Base-by-base conservation (phyloP, 306 rosid species). In the Cicer judaicum region DNA sequence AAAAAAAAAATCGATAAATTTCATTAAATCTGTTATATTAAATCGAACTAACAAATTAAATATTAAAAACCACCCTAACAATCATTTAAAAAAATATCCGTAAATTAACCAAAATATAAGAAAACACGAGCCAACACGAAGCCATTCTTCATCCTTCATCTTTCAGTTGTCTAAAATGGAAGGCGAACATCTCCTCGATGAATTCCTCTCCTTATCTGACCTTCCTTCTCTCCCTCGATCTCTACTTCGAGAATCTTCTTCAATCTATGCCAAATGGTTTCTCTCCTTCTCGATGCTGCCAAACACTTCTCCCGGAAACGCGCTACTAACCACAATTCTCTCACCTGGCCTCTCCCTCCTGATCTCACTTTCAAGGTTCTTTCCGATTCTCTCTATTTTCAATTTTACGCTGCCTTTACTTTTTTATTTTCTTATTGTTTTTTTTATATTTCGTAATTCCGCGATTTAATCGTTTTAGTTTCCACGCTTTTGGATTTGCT, bases 321-420 rank as follows among this genome's bases (percentile, higher is more conserved):
- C 8, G 96, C 96, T 71, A 85, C 97, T 77, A 78, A 78, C 68
- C 97, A 94, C 81, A 94, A 94, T 85, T 90, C 95, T 0, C 72
- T 80, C 43, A 78, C 84, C 9, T 94, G 99, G 99, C 88, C 84
- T 70, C 96, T 94, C 42, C 93, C 99, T 70, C 92, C 96, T 18
- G 97, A 94, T 80, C 96, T 94, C 83, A 92, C 99, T 76, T 84
- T 92, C 85, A 92, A 92, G 80, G 99, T 52, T 10, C 24, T 14
- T 2, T 53, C 46, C 12, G 46, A 38, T 36, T 65, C 38, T 14
- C 1, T 9, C 49, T 4, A 3, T 64, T 66, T 66, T 44, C 71
- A 43, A 2, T 43, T 19, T 7, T 38, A 65, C 71, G 71, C 71
- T 65, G 11, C 7, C 54, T 65, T 11, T 7, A 7, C 10, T 12